phyloP scores from a whole-genome alignment of 768 basidiomycete species.

The Collybia nuda region DNA sequence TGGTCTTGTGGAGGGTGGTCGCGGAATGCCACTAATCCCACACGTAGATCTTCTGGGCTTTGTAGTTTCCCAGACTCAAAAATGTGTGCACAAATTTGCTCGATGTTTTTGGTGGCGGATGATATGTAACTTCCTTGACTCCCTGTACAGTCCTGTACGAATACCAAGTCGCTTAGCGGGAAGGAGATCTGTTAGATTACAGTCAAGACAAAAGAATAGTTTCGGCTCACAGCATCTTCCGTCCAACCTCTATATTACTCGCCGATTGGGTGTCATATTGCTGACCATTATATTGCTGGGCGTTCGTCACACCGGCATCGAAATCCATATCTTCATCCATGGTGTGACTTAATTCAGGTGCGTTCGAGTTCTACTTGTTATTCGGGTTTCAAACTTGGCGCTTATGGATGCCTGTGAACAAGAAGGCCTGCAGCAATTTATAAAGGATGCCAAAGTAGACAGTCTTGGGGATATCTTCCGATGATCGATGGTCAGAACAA shows the following conservation, averaged over 20 bases:
- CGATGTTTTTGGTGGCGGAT: conserved; percentile 96
- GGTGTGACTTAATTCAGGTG: conserved; percentile 17
- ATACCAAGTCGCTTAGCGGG: conserved; percentile 77
- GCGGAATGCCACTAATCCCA: conserved; percentile 92
- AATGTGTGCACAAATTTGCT: conserved; percentile 92
- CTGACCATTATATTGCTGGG: conserved; percentile 33
- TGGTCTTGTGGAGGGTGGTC: conserved; percentile 98
- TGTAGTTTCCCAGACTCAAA: conserved; percentile 93
- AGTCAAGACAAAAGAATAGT: conserved; percentile 4
- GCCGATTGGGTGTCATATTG: conserved; percentile 27
- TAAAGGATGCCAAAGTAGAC: conserved; percentile 1
- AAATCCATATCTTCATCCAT: conserved; percentile 88
- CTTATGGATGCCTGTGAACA: conserved; percentile 8
- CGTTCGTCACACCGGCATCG: conserved; percentile 30
- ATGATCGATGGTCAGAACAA: conserved; percentile 25
- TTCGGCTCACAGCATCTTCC: conserved; percentile 73
- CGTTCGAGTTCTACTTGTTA: not conserved
- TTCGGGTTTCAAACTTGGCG: conserved; percentile 7
- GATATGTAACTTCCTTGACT: conserved; percentile 88
- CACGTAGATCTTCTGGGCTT: conserved; percentile 80
- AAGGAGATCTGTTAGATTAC: conserved; percentile 15
- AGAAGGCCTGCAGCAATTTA: not conserved
- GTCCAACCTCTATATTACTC: conserved; percentile 30
- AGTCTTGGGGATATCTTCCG: conserved; percentile 10
- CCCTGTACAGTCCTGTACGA: conserved; percentile 94